Evolutionary conservation across 306 rosid species (phyloP).

Genomic region (Castanopsis chinensis): DNA sequence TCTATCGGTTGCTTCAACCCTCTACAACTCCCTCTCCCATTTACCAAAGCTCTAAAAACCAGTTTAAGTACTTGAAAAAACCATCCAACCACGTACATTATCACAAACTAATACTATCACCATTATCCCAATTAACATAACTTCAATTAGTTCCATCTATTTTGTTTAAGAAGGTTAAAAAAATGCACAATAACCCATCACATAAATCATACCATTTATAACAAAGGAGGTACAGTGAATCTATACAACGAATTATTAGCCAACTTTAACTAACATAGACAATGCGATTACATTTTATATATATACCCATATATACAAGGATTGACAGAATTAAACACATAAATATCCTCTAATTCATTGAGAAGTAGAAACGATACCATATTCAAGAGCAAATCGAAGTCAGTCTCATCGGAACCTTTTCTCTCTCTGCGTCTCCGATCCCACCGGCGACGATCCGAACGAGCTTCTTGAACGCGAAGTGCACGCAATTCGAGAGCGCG

Average conservation of each 20-base stretch:
- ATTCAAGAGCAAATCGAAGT: conserved; percentile 50
- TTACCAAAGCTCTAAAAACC: no score
- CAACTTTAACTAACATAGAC: background rate
- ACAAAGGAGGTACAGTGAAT: background rate
- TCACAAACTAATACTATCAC: no score
- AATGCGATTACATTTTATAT: background rate
- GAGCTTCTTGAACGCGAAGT: conserved; percentile 75
- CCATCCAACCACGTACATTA: no score
- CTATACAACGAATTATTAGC: background rate
- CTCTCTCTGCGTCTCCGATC: conserved; percentile 60
- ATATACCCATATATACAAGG: conserved; percentile 14
- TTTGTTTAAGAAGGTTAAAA: no score
- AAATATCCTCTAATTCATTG: conserved; percentile 10
- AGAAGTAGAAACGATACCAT: conserved; percentile 16
- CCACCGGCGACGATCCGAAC: conserved; percentile 54
- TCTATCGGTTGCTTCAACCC: no score
- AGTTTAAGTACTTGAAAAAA: no score
- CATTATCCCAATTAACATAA: no score
- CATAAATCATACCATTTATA: no score
- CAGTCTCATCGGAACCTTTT: conserved; percentile 60
- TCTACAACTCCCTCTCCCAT: no score
- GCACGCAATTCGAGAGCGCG: conserved; percentile 77
- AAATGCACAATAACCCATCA: no score
- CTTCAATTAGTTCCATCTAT: no score
- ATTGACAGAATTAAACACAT: background rate